A percentile compares a stretch with the other conserved stretches of the same genome.
Conservation (phyloP, 2,329 filamentous ascomycete species). For the Colletotrichum kahawae region DNA sequence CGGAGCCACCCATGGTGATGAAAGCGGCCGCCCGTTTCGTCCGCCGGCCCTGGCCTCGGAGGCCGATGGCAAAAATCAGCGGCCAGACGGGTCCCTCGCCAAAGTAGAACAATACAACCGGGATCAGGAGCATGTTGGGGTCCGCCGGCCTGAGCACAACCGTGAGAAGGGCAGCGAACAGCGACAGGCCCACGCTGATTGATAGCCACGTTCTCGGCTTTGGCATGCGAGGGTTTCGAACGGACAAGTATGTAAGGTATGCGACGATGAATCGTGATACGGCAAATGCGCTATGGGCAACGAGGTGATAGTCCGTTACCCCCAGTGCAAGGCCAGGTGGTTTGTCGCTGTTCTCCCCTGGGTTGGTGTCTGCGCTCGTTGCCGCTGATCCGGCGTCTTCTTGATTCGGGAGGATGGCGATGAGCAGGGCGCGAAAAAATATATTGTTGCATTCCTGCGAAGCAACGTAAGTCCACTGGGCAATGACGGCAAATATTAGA, state of each 20-base stretch:
- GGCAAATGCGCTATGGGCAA: slow-evolving; percentile 76
- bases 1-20: slow-evolving; percentile 77
- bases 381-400: slow-evolving; percentile 26
- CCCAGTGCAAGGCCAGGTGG: slow-evolving; percentile 56
- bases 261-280: slow-evolving; percentile 74
- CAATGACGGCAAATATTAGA: slow-evolving; percentile 73
- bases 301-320: slow-evolving; percentile 69
- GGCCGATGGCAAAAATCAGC: slow-evolving; percentile 78
- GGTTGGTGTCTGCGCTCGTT: slow-evolving; percentile 41
- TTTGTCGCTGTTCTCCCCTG: slow-evolving; percentile 42
- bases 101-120: slow-evolving; percentile 75
- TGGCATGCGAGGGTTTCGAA: slow-evolving; percentile 54
- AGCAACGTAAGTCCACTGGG: slow-evolving; percentile 82
- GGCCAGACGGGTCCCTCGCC: slow-evolving; percentile 86
- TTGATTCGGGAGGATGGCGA: slow-evolving; percentile 39
- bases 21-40: slow-evolving; percentile 80
- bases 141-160: slow-evolving; percentile 49
- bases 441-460: slow-evolving; percentile 71
- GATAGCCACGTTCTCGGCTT: slow-evolving; percentile 74
- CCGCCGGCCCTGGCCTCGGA: slow-evolving; percentile 79
- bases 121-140: slow-evolving; percentile 58
- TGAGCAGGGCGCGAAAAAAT: slow-evolving; percentile 61
- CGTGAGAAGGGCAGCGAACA: slow-evolving; percentile 58
- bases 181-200: slow-evolving; percentile 64
- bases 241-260: slow-evolving; percentile 64